phyloP scores from a whole-genome alignment of 176 grass and related monocot genomes.

The Eremochloa ophiuroides region DNA sequence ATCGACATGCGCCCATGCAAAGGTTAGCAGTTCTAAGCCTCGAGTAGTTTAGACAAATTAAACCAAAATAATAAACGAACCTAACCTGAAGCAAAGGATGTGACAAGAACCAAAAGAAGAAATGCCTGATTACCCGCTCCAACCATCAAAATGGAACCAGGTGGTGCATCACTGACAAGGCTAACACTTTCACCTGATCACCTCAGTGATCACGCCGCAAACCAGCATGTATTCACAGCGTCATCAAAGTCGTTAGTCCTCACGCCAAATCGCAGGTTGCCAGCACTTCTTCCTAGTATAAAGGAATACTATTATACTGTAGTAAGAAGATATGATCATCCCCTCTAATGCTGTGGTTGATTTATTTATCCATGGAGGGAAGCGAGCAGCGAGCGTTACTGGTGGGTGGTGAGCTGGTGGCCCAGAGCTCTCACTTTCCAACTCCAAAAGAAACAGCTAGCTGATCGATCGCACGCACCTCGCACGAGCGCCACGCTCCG shows the following conservation, averaged over 20 bases:
- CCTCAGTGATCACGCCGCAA: background rate
- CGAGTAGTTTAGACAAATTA: background rate
- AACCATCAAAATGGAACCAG: background rate
- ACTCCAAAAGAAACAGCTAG: background rate
- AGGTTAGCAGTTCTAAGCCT: background rate
- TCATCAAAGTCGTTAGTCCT: constrained; percentile 19
- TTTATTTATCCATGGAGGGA: background rate
- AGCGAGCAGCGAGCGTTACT: background rate
- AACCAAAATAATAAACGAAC: background rate
- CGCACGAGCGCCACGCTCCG: background rate
- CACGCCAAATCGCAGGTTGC: background rate
- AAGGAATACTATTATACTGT: too few relatives aligned
- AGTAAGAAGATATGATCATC: background rate
- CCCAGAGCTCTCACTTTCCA: background rate
- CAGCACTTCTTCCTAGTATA: too few relatives aligned
- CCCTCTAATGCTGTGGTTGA: background rate
- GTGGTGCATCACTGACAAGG: background rate
- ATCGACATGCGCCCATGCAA: too few relatives aligned
- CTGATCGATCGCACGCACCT: background rate
- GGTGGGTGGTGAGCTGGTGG: background rate
- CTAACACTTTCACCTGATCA: constrained; percentile 25
- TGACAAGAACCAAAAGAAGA: background rate
- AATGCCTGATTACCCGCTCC: background rate
- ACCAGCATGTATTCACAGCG: constrained; percentile 12
- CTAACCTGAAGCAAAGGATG: background rate